Evolutionary conservation across 805 yeast genomes (phyloP), one percentile per base, ranked within the genome.

Genomic region (Yamadazyma sp.): DNA sequence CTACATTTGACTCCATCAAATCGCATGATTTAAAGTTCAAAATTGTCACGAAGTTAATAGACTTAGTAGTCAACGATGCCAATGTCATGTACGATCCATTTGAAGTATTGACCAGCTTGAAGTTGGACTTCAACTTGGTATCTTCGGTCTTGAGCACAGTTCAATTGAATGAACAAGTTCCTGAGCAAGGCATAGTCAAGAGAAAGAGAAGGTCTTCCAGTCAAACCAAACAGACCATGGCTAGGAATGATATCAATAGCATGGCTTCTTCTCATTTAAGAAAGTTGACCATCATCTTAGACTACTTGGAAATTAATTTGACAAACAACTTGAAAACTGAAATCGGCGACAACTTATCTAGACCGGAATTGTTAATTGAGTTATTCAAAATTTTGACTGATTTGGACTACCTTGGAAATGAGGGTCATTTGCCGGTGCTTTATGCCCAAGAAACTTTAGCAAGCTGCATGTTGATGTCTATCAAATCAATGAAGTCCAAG

Each of bases 401-500:
- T 56, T 66, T 84, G 47, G 93, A 85, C 56, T 80, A 95, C 19
- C 70, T 93, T 32, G 96, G 95, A 29, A 80, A 79, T 46, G 98
- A 90, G 56, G 95, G 96, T 27, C 87, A 88, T 41, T 67, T 93
- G 45, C 96, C 99, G 3, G 91, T 91, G 4, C 69, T 86, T 30
- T 91, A 90, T 50, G 83, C 95, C 1, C 95, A 93, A 63, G 97
- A 93, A 58, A 79, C 91, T 0, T 67, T 93, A 43, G 93, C 96
- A 2, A 77, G 85, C 29, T 86, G 95, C 58, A 82, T 93, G 85
- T 71, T 81, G 33, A 75, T 78, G 46, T 71, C 83, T 15, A 80
- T 90, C 18, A 70, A 74, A 30, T 64, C 70, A 5, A 63, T 86
- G 64, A 77, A 77, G 45, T 40, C 49, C 9, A 32, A 54, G 10